These are phyloP conservation scores for Sutorius australiensis DNA, from an alignment of 768 basidiomycete species.

Conservation along the genomic window DNA sequence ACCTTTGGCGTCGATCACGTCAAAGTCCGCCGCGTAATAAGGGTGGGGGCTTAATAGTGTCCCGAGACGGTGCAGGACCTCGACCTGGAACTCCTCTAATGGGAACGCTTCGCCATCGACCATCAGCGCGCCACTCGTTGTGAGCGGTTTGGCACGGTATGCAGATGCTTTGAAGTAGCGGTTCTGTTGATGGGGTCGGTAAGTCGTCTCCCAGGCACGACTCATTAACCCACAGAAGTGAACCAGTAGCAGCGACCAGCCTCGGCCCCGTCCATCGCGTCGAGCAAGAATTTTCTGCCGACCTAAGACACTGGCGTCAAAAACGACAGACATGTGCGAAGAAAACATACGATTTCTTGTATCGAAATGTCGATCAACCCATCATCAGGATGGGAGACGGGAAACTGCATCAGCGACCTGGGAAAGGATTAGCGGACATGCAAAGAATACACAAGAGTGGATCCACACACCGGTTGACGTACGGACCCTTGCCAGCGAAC, in stretches of 20 bases:
- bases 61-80: constrained; percentile 65
- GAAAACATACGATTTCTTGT: constrained; percentile 52
- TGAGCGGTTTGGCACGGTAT: constrained; percentile 64
- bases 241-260: constrained; percentile 62
- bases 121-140: constrained; percentile 51
- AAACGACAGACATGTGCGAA: not conserved
- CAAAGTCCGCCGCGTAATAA: constrained; percentile 54
- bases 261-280: constrained; percentile 57
- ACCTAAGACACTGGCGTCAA: constrained; percentile 19
- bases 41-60: constrained; percentile 58
- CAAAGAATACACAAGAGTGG: not conserved
- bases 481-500: constrained; percentile 78
- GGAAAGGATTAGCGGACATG: not conserved
- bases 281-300: constrained; percentile 45
- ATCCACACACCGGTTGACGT: constrained; percentile 52
- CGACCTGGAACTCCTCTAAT: constrained; percentile 72
- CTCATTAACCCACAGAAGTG: constrained; percentile 42
- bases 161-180: constrained; percentile 71
- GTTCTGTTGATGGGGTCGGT: constrained; percentile 40
- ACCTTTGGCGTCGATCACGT: constrained; percentile 25
- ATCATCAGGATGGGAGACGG: constrained; percentile 75
- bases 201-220: not conserved
- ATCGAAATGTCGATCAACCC: constrained; percentile 70
- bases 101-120: constrained; percentile 80
- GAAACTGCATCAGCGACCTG: constrained; percentile 80